phyloP scores from a whole-genome alignment of 148 eudicot genomes.

The Rhododendron ferrugineum region DNA sequence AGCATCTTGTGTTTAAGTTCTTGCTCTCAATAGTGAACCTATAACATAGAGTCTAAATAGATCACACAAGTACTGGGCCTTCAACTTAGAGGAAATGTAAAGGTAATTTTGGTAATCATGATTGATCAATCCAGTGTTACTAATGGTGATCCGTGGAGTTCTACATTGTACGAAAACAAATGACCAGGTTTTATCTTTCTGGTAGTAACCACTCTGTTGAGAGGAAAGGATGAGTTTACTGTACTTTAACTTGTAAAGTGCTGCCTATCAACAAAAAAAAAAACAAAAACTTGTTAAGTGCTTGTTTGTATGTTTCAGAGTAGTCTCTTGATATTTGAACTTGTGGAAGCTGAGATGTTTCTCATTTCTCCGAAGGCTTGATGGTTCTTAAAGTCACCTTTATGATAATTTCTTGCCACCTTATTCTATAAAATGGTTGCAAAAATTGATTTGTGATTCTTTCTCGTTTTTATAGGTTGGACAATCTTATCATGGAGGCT shows the following conservation, averaged over 20 bases:
- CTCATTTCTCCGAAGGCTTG: not conserved
- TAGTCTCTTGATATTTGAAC: not conserved
- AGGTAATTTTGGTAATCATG: not conserved
- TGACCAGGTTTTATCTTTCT: not conserved
- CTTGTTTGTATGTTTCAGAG: not conserved
- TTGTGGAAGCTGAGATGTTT: not conserved
- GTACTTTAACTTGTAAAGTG: not conserved
- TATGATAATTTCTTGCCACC: not conserved
- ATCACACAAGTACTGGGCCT: not conserved
- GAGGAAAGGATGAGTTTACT: not conserved
- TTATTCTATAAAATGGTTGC: not conserved
- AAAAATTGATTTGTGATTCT: not conserved
- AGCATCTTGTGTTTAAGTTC: not conserved
- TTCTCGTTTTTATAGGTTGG: constrained; percentile 54
- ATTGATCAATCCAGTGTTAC: not conserved
- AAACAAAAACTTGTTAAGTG: not conserved
- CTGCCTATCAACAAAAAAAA: too few species aligned
- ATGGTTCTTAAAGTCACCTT: not conserved
- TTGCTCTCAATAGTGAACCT: not conserved
- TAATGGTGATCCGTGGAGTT: not conserved
- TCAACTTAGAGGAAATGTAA: not conserved
- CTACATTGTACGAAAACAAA: not conserved
- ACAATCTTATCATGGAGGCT: constrained; percentile 91
- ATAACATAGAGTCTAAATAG: not conserved
- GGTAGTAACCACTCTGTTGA: not conserved